phyloP scores from a whole-genome alignment of 768 basidiomycete species.

The Russula lepida region DNA sequence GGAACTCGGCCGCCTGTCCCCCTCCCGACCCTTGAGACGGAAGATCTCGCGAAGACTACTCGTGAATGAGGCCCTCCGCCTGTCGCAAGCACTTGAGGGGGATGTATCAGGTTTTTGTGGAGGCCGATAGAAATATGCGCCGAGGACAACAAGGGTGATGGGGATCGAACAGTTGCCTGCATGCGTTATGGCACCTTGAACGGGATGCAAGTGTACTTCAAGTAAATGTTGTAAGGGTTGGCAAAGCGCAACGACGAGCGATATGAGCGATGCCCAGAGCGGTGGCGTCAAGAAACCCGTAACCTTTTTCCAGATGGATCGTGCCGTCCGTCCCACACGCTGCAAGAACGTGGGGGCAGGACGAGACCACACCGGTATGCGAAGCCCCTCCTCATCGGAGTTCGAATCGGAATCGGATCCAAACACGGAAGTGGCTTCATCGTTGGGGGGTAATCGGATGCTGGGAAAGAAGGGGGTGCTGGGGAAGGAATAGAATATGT shows the following conservation, averaged over 20 bases:
- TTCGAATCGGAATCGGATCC: slow-evolving; percentile 22
- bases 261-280: slow-evolving; percentile 68
- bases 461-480: slow-evolving; percentile 36
- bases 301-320: slow-evolving; percentile 33
- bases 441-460: slow-evolving; percentile 1
- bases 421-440: slow-evolving; percentile 12
- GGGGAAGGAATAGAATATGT: slow-evolving; percentile 58
- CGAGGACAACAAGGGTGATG: slow-evolving; percentile 82
- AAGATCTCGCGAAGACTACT: slow-evolving; percentile 39
- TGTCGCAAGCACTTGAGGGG: slow-evolving; percentile 16
- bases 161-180: slow-evolving; percentile 81
- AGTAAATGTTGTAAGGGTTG: slow-evolving; percentile 67
- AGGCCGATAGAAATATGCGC: slow-evolving; percentile 76
- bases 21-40: slow-evolving; percentile 24
- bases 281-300: slow-evolving; percentile 84
- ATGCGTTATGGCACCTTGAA: slow-evolving; percentile 57
- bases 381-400: slow-evolving; percentile 23
- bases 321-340: slow-evolving; percentile 24
- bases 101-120: slow-evolving; percentile 15
- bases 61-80: slow-evolving; percentile 28
- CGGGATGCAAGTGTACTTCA: slow-evolving; percentile 50
- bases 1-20: slow-evolving; percentile 7
- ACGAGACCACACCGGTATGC: slow-evolving; percentile 18
- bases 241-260: slow-evolving; percentile 69
- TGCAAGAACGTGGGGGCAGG: slow-evolving; percentile 26